phyloP scores from a whole-genome alignment of 768 basidiomycete genomes.

The Porphyrellus cyaneotinctus region DNA sequence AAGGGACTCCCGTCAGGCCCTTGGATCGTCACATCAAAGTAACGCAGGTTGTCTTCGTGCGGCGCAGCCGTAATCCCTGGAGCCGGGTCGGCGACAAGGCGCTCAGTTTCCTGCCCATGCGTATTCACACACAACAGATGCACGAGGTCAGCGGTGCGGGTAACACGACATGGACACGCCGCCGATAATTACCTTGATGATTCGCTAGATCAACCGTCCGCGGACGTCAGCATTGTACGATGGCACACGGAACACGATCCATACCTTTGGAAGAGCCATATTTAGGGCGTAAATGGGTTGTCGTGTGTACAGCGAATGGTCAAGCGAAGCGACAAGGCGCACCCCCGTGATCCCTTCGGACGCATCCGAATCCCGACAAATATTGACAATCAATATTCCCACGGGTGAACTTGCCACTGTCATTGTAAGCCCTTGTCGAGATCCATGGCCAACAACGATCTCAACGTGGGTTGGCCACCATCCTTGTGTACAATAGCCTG shows the following conservation, averaged over 20 bases:
- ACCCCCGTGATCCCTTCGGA: slow-evolving; percentile 3
- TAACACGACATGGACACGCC: slow-evolving; percentile 15
- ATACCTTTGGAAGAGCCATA: slow-evolving; percentile 38
- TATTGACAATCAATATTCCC: slow-evolving; percentile 11
- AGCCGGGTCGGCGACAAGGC: slow-evolving; percentile 92
- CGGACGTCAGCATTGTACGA: slow-evolving; percentile 1
- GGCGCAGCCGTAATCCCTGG: slow-evolving; percentile 95
- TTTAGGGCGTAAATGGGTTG: slow-evolving; percentile 11
- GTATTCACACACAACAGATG: slow-evolving; percentile 10
- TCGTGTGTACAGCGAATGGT: slow-evolving; percentile 15
- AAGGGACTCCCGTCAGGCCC: slow-evolving; percentile 96
- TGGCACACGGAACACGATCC: not conserved
- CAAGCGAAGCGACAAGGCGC: slow-evolving; percentile 7
- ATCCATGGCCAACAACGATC: slow-evolving; percentile 20
- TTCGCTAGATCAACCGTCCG: slow-evolving; percentile 35
- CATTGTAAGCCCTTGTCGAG: too few species aligned
- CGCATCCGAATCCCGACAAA: slow-evolving; percentile 15
- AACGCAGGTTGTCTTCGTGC: slow-evolving; percentile 95
- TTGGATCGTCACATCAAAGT: slow-evolving; percentile 97
- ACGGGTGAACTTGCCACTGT: too few species aligned
- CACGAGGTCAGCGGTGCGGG: slow-evolving; percentile 19
- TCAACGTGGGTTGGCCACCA: slow-evolving; percentile 14
- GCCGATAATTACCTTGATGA: slow-evolving; percentile 43
- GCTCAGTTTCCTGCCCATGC: slow-evolving; percentile 82
- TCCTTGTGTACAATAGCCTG: not conserved